Conservation (phyloP, 2,329 filamentous ascomycete genomes). For the Aspergillus chevalieri region DNA sequence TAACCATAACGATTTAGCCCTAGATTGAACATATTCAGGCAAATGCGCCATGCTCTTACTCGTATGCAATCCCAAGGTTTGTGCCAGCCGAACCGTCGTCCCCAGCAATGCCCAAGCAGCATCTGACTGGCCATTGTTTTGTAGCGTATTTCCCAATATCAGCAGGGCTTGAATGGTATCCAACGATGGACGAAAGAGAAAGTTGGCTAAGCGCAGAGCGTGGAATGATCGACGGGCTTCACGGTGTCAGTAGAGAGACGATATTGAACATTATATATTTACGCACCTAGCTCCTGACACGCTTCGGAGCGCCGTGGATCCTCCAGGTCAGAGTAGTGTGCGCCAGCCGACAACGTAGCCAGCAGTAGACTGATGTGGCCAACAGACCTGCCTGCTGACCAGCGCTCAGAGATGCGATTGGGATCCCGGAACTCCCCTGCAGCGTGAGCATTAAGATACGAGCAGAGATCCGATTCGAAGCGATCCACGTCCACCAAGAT, state of each 20-base stretch:
- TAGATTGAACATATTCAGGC: constrained; percentile 19
- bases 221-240: constrained; percentile 34
- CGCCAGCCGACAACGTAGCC: constrained; percentile 24
- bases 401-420: constrained; percentile 15
- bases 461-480: constrained; percentile 25
- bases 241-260: not conserved
- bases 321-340: constrained; percentile 26
- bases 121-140: constrained; percentile 28
- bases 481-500: constrained; percentile 24
- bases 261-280: not conserved
- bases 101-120: constrained; percentile 26
- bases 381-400: constrained; percentile 20
- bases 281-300: constrained; percentile 18
- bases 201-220: constrained; percentile 53
- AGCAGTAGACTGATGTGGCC: constrained; percentile 24
- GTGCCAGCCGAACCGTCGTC: constrained; percentile 26
- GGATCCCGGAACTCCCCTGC: constrained; percentile 16
- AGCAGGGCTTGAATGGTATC: constrained; percentile 53
- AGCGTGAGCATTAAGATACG: constrained; percentile 21
- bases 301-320: constrained; percentile 18
- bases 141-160: constrained; percentile 47
- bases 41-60: constrained; percentile 23
- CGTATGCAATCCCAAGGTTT: constrained; percentile 33
- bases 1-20: constrained; percentile 21
- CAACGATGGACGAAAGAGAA: constrained; percentile 50